Conservation (phyloP, 495 filamentous ascomycete species). For the Sordaria brevicollis region DNA sequence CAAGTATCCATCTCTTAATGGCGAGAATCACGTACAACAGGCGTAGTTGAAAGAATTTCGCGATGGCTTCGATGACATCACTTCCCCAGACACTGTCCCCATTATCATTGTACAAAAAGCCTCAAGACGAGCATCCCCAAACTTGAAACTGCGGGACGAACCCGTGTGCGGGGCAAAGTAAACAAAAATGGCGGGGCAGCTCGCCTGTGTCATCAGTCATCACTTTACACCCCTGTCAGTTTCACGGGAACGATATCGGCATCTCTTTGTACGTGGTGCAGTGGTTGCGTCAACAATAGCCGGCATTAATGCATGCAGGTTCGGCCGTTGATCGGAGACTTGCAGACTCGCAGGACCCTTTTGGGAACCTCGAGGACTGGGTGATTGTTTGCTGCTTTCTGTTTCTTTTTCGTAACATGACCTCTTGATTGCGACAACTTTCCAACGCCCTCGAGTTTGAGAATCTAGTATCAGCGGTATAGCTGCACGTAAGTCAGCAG, state of each 20-base stretch:
- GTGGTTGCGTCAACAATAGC: too few relatives aligned
- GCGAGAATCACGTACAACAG: too few relatives aligned
- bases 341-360: background rate
- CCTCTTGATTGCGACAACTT: too few relatives aligned
- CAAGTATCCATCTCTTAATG: too few relatives aligned
- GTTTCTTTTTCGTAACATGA: background rate
- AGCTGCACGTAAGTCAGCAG: background rate
- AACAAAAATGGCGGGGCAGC: background rate
- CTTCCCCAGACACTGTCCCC: background rate
- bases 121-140: background rate
- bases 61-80: background rate
- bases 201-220: background rate
- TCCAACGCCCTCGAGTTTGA: too few relatives aligned
- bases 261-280: background rate
- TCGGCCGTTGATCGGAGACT: background rate
- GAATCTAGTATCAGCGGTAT: background rate
- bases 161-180: background rate
- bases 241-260: background rate
- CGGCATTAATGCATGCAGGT: background rate
- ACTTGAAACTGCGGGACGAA: background rate
- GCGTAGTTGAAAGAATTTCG: background rate
- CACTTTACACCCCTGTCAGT: background rate
- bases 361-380: background rate
- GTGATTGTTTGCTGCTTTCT: background rate
- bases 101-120: background rate